Evolutionary conservation across 306 rosid genomes (phyloP).

Genomic region (Erythrophleum fordii): DNA sequence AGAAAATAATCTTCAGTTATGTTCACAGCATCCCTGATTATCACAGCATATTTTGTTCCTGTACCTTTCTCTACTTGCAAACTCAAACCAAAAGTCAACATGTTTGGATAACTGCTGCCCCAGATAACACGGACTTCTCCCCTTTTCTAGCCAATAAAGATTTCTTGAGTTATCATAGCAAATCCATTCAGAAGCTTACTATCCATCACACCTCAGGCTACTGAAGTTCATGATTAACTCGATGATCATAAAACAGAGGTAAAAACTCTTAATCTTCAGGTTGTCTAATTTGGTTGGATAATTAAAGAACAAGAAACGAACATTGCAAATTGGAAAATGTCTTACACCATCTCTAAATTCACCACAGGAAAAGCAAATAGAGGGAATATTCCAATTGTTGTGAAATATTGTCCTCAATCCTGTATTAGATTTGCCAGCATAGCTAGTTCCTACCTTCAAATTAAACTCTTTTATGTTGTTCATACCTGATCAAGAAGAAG

Average conservation of each 20-base stretch:
- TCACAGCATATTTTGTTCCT: neutral
- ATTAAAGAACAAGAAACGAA: constrained; percentile 8
- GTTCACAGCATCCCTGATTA: neutral
- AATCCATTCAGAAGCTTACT: constrained; percentile 15
- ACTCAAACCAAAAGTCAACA: neutral
- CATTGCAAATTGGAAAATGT: neutral
- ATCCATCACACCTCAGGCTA: neutral
- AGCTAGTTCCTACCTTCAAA: constrained; percentile 23
- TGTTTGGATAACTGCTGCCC: neutral
- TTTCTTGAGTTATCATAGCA: neutral
- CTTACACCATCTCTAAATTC: neutral
- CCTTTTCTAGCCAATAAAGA: neutral
- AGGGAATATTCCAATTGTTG: neutral
- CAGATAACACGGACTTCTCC: neutral
- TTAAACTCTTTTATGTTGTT: constrained; percentile 25
- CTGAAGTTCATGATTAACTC: neutral
- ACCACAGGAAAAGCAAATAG: neutral
- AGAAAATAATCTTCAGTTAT: neutral
- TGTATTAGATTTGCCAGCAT: constrained; percentile 28
- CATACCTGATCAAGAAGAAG: constrained; percentile 99
- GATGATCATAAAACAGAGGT: neutral
- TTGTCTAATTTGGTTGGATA: neutral
- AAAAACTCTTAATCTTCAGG: neutral
- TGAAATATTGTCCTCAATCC: constrained; percentile 8
- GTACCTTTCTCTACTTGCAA: neutral